Evolutionary conservation across 208 protist species (phyloP), one percentile per base, ranked within the genome.

Genomic region (Acanthamoeba healyi): DNA sequence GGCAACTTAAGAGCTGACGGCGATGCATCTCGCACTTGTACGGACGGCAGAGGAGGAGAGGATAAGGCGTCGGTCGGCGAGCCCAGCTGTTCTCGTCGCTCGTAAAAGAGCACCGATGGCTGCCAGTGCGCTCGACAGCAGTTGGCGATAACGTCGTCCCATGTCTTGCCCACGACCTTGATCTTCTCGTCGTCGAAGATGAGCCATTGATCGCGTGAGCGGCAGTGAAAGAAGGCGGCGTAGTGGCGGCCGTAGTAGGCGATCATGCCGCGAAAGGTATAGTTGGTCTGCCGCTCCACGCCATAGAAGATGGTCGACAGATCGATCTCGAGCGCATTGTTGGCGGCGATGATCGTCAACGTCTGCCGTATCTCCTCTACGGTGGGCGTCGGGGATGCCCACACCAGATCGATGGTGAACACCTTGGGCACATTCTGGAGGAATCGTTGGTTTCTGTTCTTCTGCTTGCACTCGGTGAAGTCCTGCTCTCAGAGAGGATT

Each of bases 361-460:
- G 61, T 74, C 38, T 65, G 12, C 10, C 38, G 14, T 5, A 92
- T 92, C 7, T 92, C 56, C 24, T 92, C 86, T 5, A 92, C 86
- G 17, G 86, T n/a, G 7, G 86, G 86, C 15, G 86, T 92, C 5
- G 86, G 32, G 4, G 86, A 74, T 4, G 49, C 86, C 86, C 86
- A 92, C 49, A 74, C 86, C 7, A 92, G 63, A 34, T 74, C 38
- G 34, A 92, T 56, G 38, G 86, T 92, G 63, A 92, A 92, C 36
- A 92, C 86, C 36, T 67, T 15, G 38, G 86, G 86, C 29, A 49
- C 86, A 49, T 92, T 67, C 14, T 92, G 86, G 5, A 92, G 19
- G 42, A 92, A 92, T 26, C 86, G 86, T n/a, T 92, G 86, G 38
- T 92, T 92, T 26, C 86, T 67, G 63, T 92, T 92, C 61, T 92